Conservation (phyloP, 2,329 filamentous ascomycete genomes). For the Sclerotinia trifoliorum region DNA sequence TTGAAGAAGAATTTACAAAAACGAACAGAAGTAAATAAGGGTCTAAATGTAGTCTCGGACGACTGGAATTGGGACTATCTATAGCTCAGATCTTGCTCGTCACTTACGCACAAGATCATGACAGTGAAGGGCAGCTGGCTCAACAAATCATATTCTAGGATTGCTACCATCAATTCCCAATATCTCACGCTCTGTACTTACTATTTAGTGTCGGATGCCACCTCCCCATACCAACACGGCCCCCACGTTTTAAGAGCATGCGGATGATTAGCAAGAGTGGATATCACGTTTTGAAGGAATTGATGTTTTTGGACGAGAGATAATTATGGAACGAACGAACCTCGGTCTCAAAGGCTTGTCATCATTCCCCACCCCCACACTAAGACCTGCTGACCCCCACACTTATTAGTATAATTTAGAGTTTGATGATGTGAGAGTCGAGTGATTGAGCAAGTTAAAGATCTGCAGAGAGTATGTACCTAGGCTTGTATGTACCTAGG, state of each 20-base stretch:
- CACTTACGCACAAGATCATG: background rate
- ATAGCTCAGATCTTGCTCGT: background rate
- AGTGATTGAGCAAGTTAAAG: background rate
- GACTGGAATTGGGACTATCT: slow-evolving; percentile 9
- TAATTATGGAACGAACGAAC: background rate
- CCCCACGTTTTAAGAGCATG: slow-evolving; percentile 7
- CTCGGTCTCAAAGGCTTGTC: background rate
- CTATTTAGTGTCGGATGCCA: background rate
- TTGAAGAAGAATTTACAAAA: background rate
- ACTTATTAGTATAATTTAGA: background rate
- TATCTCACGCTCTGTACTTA: background rate
- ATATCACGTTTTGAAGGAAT: background rate
- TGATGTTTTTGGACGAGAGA: background rate
- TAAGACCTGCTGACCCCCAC: background rate
- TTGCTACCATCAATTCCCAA: background rate
- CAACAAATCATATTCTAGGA: slow-evolving; percentile 8
- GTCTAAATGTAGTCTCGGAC: background rate
- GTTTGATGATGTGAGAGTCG: background rate
- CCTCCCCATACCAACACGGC: background rate
- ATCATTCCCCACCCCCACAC: slow-evolving; percentile 5
- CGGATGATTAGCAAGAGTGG: background rate
- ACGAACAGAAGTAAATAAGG: background rate
- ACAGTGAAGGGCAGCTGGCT: background rate
- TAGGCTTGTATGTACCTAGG: too few species aligned
- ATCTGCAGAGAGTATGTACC: too few species aligned